Evolutionary conservation across 164 flowering plant genomes (phyloP), one percentile per base, ranked within the genome.

Genomic region (Liquidambar formosana): DNA sequence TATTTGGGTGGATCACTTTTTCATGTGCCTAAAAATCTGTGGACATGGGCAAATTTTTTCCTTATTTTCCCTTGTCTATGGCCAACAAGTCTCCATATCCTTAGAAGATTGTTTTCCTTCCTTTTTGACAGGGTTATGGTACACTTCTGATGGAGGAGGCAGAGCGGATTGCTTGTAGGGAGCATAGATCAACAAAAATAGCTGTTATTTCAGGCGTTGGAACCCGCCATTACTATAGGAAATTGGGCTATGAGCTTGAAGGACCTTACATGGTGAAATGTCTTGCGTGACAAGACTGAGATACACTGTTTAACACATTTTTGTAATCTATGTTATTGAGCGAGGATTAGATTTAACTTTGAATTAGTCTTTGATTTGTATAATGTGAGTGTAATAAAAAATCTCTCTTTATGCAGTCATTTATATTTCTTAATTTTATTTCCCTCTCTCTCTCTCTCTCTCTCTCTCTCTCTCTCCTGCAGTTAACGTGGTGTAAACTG

Each of bases 131-230:
- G 93, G 99, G 99, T 60, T 94, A 91, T 67, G 99, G 99, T 14
- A 94, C 97, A 18, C 93, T 94, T 53, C 72, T 94, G 66, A 94
- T 94, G 99, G 97, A 94, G 79, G 99, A 92, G 74, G 99, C 97
- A 2, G 99, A 94, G 78, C 72, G 82, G n/a, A 92, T 94, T 73
- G 94, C 97, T 26, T 45, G 74, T 14, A 80, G 79, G 67, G 97
- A 94, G 83, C 99, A 94, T 61, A 88, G 97, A 75, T 92, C 99
- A 28, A 85, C 68, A 43, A 94, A 91, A 74, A 73, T 92, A 28
- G 99, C 92, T 60, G 97, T 94, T 8, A 92, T 94, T 68, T 94
- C 99, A 11, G 97, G 99, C 2, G 97, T 94, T 5, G 99, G 99
- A 57, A 94, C 99, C 3, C 88, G 97, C n/a, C 95, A 94, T 80